A percentile compares a stretch with the other conserved stretches of the same genome.
These are phyloP conservation scores for Musa balbisiana DNA, from an alignment of 202 grass and related monocot genomes.

Conservation along the genomic window DNA sequence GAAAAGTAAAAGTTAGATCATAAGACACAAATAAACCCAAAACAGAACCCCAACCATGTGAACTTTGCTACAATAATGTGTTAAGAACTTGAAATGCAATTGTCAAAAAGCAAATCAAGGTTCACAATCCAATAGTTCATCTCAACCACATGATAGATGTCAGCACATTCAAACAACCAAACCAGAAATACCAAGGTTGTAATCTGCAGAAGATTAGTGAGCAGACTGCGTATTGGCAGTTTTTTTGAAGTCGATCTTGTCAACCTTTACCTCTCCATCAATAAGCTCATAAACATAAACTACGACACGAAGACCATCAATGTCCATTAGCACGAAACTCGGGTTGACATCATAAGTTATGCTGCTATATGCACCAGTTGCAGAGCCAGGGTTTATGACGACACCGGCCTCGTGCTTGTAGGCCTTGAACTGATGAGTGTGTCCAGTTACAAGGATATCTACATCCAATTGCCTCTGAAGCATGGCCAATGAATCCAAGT, in stretches of 20 bases:
- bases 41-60: no score
- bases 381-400: conserved; percentile 88
- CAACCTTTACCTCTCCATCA: conserved; percentile 95
- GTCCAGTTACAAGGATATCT: conserved; percentile 96
- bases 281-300: conserved; percentile 97
- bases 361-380: conserved; percentile 89
- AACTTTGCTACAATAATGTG: no score
- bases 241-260: conserved; percentile 99
- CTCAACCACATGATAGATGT: no score
- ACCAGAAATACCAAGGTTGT: not conserved
- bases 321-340: conserved; percentile 96
- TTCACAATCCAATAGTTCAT: no score
- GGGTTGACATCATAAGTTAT: conserved; percentile 93
- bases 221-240: conserved; percentile 51
- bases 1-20: no score
- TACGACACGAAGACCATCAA: conserved; percentile 84
- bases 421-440: conserved; percentile 96
- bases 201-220: not conserved
- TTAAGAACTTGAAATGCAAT: no score
- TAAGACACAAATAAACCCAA: no score
- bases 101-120: no score
- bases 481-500: conserved; percentile 94
- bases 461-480: conserved; percentile 92
- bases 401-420: conserved; percentile 98
- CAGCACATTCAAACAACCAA: not conserved